phyloP scores from a whole-genome alignment of 306 rosid genomes.

The Corylus americana region DNA sequence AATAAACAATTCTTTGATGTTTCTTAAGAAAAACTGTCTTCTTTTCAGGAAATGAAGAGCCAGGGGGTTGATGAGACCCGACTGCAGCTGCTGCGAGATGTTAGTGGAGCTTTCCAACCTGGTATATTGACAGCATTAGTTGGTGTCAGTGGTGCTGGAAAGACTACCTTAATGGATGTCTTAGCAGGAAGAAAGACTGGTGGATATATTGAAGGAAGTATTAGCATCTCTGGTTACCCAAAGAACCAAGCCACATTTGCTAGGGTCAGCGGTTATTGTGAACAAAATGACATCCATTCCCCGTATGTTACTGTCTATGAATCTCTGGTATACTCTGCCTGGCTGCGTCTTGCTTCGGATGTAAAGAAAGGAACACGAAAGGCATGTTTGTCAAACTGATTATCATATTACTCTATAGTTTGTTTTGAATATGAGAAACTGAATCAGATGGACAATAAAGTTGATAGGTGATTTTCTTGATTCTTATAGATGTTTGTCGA shows the following conservation, averaged over 20 bases:
- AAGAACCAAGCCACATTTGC: slow-evolving; percentile 69
- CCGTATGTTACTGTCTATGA: slow-evolving; percentile 65
- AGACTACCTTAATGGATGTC: slow-evolving; percentile 72
- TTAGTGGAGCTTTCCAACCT: slow-evolving; percentile 64
- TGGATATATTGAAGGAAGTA: slow-evolving; percentile 59
- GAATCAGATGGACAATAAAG: background rate
- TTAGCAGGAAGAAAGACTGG: slow-evolving; percentile 72
- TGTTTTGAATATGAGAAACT: slow-evolving; percentile 1
- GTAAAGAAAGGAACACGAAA: slow-evolving; percentile 39
- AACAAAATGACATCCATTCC: slow-evolving; percentile 70
- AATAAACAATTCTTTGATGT: background rate
- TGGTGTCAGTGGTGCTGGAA: slow-evolving; percentile 80
- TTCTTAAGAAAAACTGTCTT: background rate
- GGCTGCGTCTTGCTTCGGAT: slow-evolving; percentile 61
- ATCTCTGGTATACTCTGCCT: slow-evolving; percentile 61
- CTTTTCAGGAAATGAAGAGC: slow-evolving; percentile 63
- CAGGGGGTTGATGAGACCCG: slow-evolving; percentile 45
- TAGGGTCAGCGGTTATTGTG: slow-evolving; percentile 70
- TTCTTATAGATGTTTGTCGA: slow-evolving; percentile 56
- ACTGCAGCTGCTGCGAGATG: slow-evolving; percentile 65
- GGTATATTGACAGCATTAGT: slow-evolving; percentile 66
- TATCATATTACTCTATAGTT: background rate
- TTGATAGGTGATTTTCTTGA: slow-evolving; percentile 1
- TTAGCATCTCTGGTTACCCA: slow-evolving; percentile 59
- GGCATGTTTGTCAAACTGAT: slow-evolving; percentile 27